Conservation (phyloP, 163 green algal genomes). For the Scenedesmus sp. region DNA sequence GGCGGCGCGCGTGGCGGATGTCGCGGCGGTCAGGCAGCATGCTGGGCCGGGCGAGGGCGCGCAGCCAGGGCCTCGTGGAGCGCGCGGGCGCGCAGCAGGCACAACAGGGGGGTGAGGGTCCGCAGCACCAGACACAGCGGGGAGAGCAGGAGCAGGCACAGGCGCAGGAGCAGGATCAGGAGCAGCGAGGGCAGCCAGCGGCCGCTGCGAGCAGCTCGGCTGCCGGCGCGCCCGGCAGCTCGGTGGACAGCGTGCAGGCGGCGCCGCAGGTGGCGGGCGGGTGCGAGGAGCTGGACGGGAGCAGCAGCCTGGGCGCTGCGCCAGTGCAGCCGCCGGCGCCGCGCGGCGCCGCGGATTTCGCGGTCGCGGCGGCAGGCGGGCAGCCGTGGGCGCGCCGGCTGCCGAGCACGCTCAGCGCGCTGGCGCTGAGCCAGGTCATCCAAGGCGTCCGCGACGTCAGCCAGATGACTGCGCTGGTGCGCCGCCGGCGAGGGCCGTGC, state of each 20-base stretch:
- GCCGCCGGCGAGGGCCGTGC: too few species aligned
- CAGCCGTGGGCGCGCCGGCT: slow-evolving; percentile 3
- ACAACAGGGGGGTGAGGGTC: too few species aligned
- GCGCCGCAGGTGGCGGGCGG: neutral
- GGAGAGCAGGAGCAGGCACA: neutral
- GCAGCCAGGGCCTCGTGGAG: too few species aligned
- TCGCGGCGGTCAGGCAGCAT: neutral
- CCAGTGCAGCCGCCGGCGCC: neutral
- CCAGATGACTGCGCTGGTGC: slow-evolving; percentile 32
- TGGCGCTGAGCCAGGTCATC: slow-evolving; percentile 28
- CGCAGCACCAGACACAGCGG: too few species aligned
- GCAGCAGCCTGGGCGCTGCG: neutral
- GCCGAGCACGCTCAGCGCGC: slow-evolving; percentile 17
- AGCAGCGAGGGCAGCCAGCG: neutral
- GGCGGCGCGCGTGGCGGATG: neutral
- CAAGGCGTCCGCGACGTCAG: slow-evolving; percentile 22
- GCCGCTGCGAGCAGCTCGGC: neutral
- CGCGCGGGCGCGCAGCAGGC: too few species aligned
- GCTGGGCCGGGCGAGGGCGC: too few species aligned
- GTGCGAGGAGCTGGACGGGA: neutral
- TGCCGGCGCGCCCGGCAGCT: neutral
- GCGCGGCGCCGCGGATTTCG: neutral
- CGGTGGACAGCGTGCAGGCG: neutral
- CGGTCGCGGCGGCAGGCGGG: neutral
- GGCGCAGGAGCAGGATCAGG: neutral